Conservation (phyloP, 106 monocot genomes). For the Platanthera zijinensis region DNA sequence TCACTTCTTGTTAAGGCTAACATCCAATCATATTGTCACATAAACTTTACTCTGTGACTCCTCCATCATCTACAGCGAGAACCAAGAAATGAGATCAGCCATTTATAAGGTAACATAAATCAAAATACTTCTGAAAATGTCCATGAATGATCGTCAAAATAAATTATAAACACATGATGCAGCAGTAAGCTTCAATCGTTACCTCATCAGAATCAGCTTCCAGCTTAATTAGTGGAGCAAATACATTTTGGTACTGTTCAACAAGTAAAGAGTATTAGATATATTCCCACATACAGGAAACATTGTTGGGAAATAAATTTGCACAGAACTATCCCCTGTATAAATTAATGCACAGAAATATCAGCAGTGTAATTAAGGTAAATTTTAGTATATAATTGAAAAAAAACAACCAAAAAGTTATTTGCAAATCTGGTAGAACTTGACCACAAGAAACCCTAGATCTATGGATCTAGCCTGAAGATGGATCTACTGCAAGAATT, state of each 20-base stretch:
- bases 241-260: constrained; percentile 99
- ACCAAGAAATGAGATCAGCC: neutral
- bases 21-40: constrained; percentile 83
- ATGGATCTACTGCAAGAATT: no score
- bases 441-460: no score
- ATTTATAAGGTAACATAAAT: neutral
- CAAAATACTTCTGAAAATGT: neutral
- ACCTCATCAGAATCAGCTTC: constrained; percentile 99
- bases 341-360: neutral
- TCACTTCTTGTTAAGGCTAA: constrained; percentile 96
- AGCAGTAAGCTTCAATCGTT: neutral
- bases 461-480: no score
- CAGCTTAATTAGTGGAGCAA: constrained; percentile 98
- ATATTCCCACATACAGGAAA: neutral
- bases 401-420: no score
- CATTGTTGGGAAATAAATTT: neutral
- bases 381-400: no score
- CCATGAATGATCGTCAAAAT: neutral
- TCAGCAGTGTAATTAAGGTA: no score
- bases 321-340: neutral
- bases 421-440: no score
- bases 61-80: constrained; percentile 78
- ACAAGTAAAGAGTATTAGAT: constrained; percentile 4
- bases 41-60: constrained; percentile 98
- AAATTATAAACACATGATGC: neutral